phyloP scores from a whole-genome alignment of 2,329 filamentous ascomycete species.

The Aspergillus vadensis region DNA sequence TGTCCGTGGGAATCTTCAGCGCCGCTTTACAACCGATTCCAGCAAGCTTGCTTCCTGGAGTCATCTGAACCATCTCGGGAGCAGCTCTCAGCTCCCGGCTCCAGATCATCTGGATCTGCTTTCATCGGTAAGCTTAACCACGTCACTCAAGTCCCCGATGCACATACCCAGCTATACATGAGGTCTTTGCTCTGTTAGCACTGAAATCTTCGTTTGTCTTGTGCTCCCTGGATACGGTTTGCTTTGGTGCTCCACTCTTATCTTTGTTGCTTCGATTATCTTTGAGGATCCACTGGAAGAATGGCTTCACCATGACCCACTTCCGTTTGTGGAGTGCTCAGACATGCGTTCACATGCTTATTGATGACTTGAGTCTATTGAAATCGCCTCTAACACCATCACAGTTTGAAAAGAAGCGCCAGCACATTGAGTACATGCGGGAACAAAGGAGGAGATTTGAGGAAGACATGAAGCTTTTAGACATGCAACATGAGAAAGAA shows the following conservation, averaged over 20 bases:
- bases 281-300: background rate
- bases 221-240: background rate
- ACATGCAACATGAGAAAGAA: slow-evolving; percentile 79
- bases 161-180: background rate
- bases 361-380: background rate
- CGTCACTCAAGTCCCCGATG: slow-evolving; percentile 4
- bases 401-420: slow-evolving; percentile 90
- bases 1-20: slow-evolving; percentile 74
- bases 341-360: slow-evolving; percentile 1
- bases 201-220: background rate
- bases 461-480: slow-evolving; percentile 85
- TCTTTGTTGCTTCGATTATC: background rate
- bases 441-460: slow-evolving; percentile 89
- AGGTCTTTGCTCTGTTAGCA: background rate
- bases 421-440: slow-evolving; percentile 86
- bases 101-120: slow-evolving; percentile 57
- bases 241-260: background rate
- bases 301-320: background rate
- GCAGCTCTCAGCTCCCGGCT: slow-evolving; percentile 47
- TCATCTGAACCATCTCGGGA: slow-evolving; percentile 56
- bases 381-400: slow-evolving; percentile 39
- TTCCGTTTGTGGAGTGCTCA: background rate
- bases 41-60: slow-evolving; percentile 76
- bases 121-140: slow-evolving; percentile 53
- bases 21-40: slow-evolving; percentile 92